Base-by-base conservation (phyloP, 768 basidiomycete genomes). In the Filobasidium floriforme region DNA sequence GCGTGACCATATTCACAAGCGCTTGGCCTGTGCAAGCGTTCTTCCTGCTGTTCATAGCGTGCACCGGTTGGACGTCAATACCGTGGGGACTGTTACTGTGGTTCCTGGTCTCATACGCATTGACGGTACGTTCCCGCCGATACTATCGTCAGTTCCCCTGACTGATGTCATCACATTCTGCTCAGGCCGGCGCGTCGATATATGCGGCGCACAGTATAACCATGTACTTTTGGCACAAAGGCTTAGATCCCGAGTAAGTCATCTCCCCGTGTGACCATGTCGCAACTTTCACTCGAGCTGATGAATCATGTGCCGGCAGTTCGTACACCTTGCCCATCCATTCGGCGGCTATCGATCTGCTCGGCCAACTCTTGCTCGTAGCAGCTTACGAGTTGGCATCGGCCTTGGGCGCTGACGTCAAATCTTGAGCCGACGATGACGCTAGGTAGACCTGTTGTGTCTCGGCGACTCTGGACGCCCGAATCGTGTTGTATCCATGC, bases 311-410 rank as follows among this genome's bases (percentile, higher is more conserved):
- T 12, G 14, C 14, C 22, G n/a, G 46, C 67, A 79, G 78, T 76
- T 87, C 89, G 79, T 93, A 94, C 75, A 91, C 91, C 1, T 80
- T 97, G n/a, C 92, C 92, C 9, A 84, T 94, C 29, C 92, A 94
- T 70, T 91, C 89, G 12, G 89, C 92, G 0, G 74, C 90, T 51
- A 87, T 92, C 82, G 90, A 93, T 76, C 84, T 94, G 61, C 79
- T 89, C 40, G 90, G 90, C 18, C 89, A 92, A 75, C 75, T 88
- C 24, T 80, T 94, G 9, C 84, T 97, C 10, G 90, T 90, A 63
- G 57, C 72, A 0, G 76, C 77, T 15, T 79, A 73, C 61, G 76
- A 79, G 62, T 28, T 63, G 22, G 67, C 67, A 15, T 46, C 62
- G 19, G 29, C 29, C 22, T 10, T 60, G 22, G 69, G 69, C 4